phyloP scores from a whole-genome alignment of 345 rosid genomes.

The Heritiera fomes region DNA sequence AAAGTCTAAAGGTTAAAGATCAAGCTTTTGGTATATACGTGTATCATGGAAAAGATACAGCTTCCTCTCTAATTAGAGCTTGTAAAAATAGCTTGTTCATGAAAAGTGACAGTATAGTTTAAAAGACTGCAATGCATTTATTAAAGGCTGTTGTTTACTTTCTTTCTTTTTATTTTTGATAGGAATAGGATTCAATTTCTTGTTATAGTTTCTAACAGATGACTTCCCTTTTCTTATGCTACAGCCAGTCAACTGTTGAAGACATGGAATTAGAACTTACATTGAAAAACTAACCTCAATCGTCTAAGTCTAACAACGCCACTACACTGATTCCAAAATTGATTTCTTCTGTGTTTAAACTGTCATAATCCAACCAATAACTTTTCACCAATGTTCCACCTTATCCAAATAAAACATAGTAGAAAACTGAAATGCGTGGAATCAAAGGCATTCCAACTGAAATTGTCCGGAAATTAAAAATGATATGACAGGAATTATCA shows the following conservation, averaged over 20 bases:
- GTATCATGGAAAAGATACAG: not conserved
- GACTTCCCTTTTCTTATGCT: not conserved
- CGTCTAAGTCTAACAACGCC: conserved; percentile 1
- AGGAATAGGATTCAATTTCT: too few species aligned
- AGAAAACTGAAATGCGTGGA: not conserved
- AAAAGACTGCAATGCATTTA: too few species aligned
- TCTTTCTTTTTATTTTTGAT: too few species aligned
- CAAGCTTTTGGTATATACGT: too few species aligned
- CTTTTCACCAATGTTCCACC: not conserved
- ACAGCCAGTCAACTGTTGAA: not conserved
- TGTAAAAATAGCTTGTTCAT: not conserved
- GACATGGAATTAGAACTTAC: not conserved
- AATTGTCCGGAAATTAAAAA: not conserved
- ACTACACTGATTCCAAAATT: not conserved
- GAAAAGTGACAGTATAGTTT: not conserved
- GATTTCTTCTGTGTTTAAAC: not conserved
- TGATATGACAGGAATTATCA: not conserved
- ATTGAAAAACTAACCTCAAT: not conserved
- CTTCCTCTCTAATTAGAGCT: not conserved
- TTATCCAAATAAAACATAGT: not conserved
- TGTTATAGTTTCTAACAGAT: too few species aligned
- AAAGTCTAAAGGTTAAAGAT: too few species aligned
- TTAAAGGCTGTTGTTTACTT: too few species aligned
- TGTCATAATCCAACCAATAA: not conserved
- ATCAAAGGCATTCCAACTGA: conserved; percentile 1